phyloP scores from a whole-genome alignment of 768 basidiomycete species.

The Sarcomyxa edulis region DNA sequence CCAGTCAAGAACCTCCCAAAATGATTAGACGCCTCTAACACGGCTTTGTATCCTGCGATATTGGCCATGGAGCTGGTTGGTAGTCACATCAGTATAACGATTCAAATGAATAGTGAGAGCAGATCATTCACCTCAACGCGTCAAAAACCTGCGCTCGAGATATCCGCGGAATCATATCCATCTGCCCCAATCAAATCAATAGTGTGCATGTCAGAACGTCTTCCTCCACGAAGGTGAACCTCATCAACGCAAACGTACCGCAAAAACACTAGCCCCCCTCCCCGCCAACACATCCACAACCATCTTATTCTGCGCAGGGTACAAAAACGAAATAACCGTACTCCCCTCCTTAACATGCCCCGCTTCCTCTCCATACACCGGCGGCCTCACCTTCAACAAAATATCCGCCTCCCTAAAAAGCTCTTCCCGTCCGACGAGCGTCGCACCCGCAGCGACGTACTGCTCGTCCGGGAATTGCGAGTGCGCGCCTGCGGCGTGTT shows the following conservation, averaged over 20 bases:
- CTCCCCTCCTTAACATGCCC: constrained; percentile 63
- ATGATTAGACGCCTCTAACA: constrained; percentile 84
- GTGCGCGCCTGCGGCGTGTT: constrained; percentile 61
- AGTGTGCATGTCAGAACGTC: constrained; percentile 4
- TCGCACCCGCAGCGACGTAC: constrained; percentile 75
- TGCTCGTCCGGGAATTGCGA: constrained; percentile 82
- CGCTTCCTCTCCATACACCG: constrained; percentile 57
- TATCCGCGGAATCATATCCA: constrained; percentile 91
- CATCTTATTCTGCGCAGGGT: constrained; percentile 76
- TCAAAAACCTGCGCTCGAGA: constrained; percentile 89
- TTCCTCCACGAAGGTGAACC: not conserved
- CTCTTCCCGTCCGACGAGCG: constrained; percentile 66
- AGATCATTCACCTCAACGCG: constrained; percentile 69
- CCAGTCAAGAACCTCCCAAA: constrained; percentile 89
- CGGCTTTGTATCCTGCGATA: constrained; percentile 90
- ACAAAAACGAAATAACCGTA: constrained; percentile 79
- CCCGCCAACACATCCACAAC: constrained; percentile 67
- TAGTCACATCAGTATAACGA: constrained; percentile 3
- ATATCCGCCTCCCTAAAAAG: constrained; percentile 70
- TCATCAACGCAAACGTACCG: constrained; percentile 31
- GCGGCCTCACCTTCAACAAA: constrained; percentile 82
- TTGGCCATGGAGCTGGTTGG: constrained; percentile 84
- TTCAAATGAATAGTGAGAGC: constrained; percentile 3
- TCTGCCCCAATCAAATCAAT: constrained; percentile 36
- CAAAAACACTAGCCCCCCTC: constrained; percentile 68